Evolutionary conservation across 2,329 filamentous ascomycete species (phyloP), one percentile per base, ranked within the genome.

Genomic region (Huntiella moniliformis): DNA sequence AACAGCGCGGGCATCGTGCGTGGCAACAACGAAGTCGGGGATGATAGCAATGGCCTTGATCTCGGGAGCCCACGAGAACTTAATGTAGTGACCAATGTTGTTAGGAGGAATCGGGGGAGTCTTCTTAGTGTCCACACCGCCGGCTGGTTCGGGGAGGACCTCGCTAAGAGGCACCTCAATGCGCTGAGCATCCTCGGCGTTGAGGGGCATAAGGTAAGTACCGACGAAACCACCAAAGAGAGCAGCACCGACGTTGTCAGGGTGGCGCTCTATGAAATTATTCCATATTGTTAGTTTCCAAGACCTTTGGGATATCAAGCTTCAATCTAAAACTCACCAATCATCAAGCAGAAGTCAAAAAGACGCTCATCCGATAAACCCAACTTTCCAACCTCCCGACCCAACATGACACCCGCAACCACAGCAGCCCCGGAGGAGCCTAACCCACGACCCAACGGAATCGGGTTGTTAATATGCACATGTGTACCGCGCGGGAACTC

Each of bases 11-110:
- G 91, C 88, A 57, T 85, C 82, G 50, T 88, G 86, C 1, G 91
- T 98, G n/a, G 86, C 76, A 28, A 96, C 87, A 60, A 94, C 83
- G 57, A 96, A 98, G 55, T 94, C 75, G 6, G 91, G 91, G 51
- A 98, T 94, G 55, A 98, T 88, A 53, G 87, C 86, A 53, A 98
- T 80, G 51, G 87, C 88, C 68, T 95, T 96, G 69, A 98, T 94
- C 61, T 93, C 84, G 52, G 79, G 76, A 48, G 85, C 81, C 88
- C 88, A 96, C 37, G 77, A 77, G 62, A 95, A 96, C 62, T 87
- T 88, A 64, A 92, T 87, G 66, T 93, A 93, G 61, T 95, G 87
- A 42, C 88, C 91, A 55, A 98, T 96, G 56, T 86, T 83, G 53
- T 79, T 60, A 2, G 91, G 91, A n/a, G 91, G 91, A 58, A 84